These are phyloP conservation scores for Cytidiella melzeri DNA, from an alignment of 768 basidiomycete species.

Conservation along the genomic window DNA sequence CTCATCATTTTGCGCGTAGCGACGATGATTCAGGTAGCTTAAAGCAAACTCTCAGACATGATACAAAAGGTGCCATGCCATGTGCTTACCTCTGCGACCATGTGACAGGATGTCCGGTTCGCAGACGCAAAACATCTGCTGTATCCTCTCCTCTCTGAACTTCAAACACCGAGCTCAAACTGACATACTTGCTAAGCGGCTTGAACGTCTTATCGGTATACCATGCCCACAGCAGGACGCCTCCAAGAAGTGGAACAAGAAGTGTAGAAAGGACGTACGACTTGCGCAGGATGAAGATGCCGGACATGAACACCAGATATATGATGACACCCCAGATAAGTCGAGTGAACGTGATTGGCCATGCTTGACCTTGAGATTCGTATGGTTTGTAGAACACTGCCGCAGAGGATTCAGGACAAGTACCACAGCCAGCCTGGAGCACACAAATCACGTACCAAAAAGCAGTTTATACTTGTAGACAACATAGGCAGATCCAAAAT, in stretches of 20 bases:
- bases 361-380: constrained; percentile 94
- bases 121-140: constrained; percentile 66
- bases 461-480: constrained; percentile 98
- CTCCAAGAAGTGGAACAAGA: constrained; percentile 69
- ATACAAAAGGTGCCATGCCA: neutral
- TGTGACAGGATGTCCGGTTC: constrained; percentile 81
- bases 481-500: constrained; percentile 93
- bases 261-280: constrained; percentile 53
- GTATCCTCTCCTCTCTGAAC: constrained; percentile 87
- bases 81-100: constrained; percentile 75
- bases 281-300: constrained; percentile 76
- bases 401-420: neutral
- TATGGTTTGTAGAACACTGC: constrained; percentile 98
- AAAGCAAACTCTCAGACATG: neutral
- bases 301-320: constrained; percentile 95
- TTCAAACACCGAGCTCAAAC: constrained; percentile 80
- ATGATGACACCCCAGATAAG: constrained; percentile 90
- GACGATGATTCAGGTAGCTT: constrained; percentile 76
- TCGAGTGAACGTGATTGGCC: constrained; percentile 92
- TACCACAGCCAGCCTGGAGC: neutral
- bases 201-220: constrained; percentile 60
- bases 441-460: constrained; percentile 77
- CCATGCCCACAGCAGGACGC: constrained; percentile 78
- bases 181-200: constrained; percentile 77
- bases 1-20: constrained; percentile 93